Base-by-base conservation (phyloP, 1,284 basidiomycete genomes). In the Cutaneotrichosporon dermatis region DNA sequence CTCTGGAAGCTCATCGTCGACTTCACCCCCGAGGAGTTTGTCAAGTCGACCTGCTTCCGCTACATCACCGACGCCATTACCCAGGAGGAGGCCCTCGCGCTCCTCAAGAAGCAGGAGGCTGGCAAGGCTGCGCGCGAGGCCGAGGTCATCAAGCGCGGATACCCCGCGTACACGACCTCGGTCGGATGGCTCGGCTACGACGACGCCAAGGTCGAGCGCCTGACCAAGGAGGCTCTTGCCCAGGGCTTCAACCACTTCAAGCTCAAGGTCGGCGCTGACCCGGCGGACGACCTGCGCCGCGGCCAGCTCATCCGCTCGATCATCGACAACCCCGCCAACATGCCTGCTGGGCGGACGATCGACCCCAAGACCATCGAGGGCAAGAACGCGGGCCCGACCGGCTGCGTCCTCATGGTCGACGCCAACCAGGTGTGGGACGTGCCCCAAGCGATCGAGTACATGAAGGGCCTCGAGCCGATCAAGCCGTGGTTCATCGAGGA, bases 401-500 rank as follows among this genome's bases (percentile, higher is more conserved):
- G 94, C 11, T 86, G 88, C 52, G 93, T 96, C 33, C 82, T 96
- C 62, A 97, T 97, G 93, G 90, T 97, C 65, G 93, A 97, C 76
- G 89, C 93, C 52, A 97, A 97, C 80, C 93, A 80, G 78, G 90
- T 97, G 16, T 97, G 92, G 92, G 92, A 96, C 69, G 94, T 97
- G 15, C 82, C 86, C 45, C 85, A 94, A 77, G 93, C 93, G 4
- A 88, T 96, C 70, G 89, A 94, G 56, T 96, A 94, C 77, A 90
- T 95, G 67, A 86, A 86, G 71, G 82, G 85, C 64, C 82, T 97
- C 41, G 83, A 85, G 68, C 84, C 85, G 58, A 85, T 94, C 76
- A 89, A 88, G 72, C 93, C 93, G n/a, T 97, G 93, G 94, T 96
- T 94, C 80, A 95, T 95, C 69, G 92, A 96, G 74, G 92, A 95